A percentile compares a stretch with the other conserved stretches of the same genome.
Evolutionary conservation across 441 rosid genomes (phyloP).

Genomic region (Arabidopsis lyrata): DNA sequence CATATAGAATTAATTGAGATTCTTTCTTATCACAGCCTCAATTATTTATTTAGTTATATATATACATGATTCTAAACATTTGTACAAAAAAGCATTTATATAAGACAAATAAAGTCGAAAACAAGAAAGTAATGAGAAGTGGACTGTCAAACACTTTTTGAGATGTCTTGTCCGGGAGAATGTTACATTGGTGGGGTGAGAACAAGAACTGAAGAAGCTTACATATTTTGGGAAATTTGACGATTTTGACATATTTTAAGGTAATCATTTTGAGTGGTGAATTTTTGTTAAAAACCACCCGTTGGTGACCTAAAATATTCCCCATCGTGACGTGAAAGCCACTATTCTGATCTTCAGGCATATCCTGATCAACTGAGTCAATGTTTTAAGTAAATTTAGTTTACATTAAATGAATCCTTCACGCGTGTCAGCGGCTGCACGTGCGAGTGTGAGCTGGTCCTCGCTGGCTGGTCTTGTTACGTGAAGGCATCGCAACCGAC

Average conservation of each 20-base stretch:
- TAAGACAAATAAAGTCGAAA: constrained; percentile 13
- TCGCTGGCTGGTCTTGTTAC: constrained; percentile 43
- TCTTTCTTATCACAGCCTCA: neutral
- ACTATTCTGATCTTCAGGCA: constrained; percentile 32
- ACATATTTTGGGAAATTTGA: constrained; percentile 14
- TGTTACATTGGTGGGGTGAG: constrained; percentile 32
- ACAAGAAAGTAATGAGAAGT: constrained; percentile 41
- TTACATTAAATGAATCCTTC: constrained; percentile 40
- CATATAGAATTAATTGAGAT: neutral
- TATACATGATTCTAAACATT: neutral
- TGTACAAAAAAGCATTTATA: neutral
- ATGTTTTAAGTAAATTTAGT: constrained; percentile 22
- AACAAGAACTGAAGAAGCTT: constrained; percentile 28
- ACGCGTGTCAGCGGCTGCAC: constrained; percentile 49
- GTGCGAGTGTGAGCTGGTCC: constrained; percentile 55
- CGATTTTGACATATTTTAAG: constrained; percentile 25
- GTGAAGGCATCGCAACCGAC: constrained; percentile 46
- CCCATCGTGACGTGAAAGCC: constrained; percentile 48
- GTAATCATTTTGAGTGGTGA: constrained; percentile 10
- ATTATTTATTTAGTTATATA: neutral
- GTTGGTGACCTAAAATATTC: constrained; percentile 39
- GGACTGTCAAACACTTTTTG: constrained; percentile 41
- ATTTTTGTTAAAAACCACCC: neutral
- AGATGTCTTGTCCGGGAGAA: constrained; percentile 43
- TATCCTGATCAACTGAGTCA: constrained; percentile 30